A percentile compares a stretch with the other conserved stretches of the same genome.
Conservation (phyloP, 2,329 filamentous ascomycete genomes). For the Claviceps digitariae region DNA sequence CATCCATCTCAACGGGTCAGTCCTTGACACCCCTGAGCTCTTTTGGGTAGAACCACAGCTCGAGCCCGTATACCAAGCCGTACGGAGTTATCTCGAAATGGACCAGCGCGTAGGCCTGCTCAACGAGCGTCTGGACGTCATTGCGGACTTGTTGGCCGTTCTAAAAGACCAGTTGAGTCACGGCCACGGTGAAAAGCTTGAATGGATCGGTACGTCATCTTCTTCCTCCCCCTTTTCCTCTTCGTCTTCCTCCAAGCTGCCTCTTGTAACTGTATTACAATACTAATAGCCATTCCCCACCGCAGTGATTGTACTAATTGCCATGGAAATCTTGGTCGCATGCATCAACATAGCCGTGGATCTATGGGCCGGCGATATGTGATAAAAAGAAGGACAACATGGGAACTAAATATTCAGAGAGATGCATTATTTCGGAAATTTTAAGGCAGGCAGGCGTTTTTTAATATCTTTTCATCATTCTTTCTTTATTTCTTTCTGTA, state of each 20-base stretch:
- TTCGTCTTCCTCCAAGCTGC: neutral
- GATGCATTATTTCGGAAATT: neutral
- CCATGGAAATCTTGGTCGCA: slow-evolving; percentile 86
- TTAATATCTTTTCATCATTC: neutral
- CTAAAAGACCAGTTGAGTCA: slow-evolving; percentile 92
- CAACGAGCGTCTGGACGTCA: slow-evolving; percentile 75
- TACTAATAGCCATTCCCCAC: slow-evolving; percentile 7
- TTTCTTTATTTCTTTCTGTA: neutral
- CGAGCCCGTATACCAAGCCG: slow-evolving; percentile 91
- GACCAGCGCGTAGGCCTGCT: slow-evolving; percentile 83
- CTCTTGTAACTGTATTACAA: neutral
- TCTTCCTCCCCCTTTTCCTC: neutral
- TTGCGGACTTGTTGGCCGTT: slow-evolving; percentile 83
- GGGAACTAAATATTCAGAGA: neutral
- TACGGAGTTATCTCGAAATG: slow-evolving; percentile 93
- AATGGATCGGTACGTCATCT: slow-evolving; percentile 62
- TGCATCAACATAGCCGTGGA: slow-evolving; percentile 93
- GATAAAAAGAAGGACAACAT: neutral
- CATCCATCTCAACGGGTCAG: slow-evolving; percentile 92
- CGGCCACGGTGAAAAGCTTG: slow-evolving; percentile 76
- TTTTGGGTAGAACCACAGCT: slow-evolving; percentile 98
- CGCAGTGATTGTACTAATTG: slow-evolving; percentile 84
- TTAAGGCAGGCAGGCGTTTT: neutral
- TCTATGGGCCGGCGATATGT: slow-evolving; percentile 46
- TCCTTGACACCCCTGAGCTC: slow-evolving; percentile 90